Percentiles rank a stretch among this genome's conserved stretches.
These are phyloP conservation scores for Phytopythium mirpurense DNA, from an alignment of 352 stramenopile species.

Conservation along the genomic window DNA sequence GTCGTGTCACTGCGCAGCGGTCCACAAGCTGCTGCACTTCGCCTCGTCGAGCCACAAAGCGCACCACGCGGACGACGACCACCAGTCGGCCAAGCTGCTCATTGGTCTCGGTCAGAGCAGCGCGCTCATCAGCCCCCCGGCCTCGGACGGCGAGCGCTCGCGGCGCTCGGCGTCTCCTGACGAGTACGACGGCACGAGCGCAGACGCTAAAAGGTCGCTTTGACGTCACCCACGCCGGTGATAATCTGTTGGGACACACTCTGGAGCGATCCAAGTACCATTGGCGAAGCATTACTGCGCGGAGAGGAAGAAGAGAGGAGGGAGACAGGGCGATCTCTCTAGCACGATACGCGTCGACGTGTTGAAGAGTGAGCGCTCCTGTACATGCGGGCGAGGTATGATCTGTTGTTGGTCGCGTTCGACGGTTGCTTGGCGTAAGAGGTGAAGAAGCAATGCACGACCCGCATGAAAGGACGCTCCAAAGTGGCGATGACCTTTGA, in stretches of 20 bases:
- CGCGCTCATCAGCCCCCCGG: conserved; percentile 3
- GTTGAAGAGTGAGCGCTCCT: too few species aligned
- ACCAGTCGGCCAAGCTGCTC: conserved; percentile 49
- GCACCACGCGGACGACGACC: conserved; percentile 20
- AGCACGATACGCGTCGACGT: too few species aligned
- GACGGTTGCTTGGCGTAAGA: neutral
- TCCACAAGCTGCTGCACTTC: conserved; percentile 26
- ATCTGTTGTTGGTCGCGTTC: neutral
- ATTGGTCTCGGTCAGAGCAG: conserved; percentile 41
- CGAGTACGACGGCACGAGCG: neutral
- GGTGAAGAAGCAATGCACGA: neutral
- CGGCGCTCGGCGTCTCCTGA: neutral
- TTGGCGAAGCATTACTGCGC: too few species aligned
- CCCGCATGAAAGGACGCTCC: neutral
- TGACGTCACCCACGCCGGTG: too few species aligned
- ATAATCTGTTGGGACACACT: too few species aligned
- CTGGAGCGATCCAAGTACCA: too few species aligned
- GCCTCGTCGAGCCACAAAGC: conserved; percentile 8
- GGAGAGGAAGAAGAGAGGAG: too few species aligned
- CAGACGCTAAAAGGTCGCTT: too few species aligned
- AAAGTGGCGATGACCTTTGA: neutral
- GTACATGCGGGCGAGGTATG: too few species aligned
- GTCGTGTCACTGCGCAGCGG: conserved; percentile 7
- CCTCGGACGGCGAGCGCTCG: conserved; percentile 1
- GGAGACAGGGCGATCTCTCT: too few species aligned